These are phyloP conservation scores for Cryptococcus jaspeensis DNA, from an alignment of 1,284 basidiomycete species.

Conservation along the genomic window DNA sequence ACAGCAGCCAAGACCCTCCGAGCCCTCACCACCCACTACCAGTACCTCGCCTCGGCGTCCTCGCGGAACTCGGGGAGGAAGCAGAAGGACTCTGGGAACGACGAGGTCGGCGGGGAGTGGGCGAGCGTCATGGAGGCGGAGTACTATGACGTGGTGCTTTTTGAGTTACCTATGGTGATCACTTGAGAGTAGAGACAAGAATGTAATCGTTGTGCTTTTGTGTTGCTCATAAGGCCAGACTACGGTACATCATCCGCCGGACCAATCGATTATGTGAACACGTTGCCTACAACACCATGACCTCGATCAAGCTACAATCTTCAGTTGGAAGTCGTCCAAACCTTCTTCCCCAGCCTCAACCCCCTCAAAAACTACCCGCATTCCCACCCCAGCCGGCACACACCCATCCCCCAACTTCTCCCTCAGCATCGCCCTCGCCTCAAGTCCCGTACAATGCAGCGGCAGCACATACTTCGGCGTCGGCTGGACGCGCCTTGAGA, in stretches of 20 bases:
- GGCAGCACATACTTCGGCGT: slow-evolving; percentile 63
- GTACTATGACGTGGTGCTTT: slow-evolving; percentile 88
- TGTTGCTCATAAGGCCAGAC: neutral
- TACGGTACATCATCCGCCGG: too few species aligned
- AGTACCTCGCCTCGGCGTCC: slow-evolving; percentile 66
- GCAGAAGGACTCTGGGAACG: slow-evolving; percentile 45
- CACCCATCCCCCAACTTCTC: slow-evolving; percentile 57
- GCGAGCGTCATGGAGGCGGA: slow-evolving; percentile 89
- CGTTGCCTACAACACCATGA: too few species aligned
- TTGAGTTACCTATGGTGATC: slow-evolving; percentile 56
- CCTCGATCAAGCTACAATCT: too few species aligned
- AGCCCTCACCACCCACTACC: slow-evolving; percentile 71
- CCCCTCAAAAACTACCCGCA: neutral
- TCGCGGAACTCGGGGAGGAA: slow-evolving; percentile 16
- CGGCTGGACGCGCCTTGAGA: slow-evolving; percentile 61
- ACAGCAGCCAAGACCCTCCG: slow-evolving; percentile 74
- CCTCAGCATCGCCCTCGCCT: slow-evolving; percentile 66
- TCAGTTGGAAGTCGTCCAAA: too few species aligned
- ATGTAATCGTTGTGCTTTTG: neutral
- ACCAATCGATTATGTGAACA: too few species aligned
- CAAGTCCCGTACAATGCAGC: slow-evolving; percentile 79
- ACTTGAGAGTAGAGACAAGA: slow-evolving; percentile 4
- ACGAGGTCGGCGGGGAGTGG: slow-evolving; percentile 79
- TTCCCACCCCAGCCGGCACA: neutral
- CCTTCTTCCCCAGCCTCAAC: neutral